These are phyloP conservation scores for Craspedostauros australis DNA, from an alignment of 108 stramenopile genomes.

Conservation along the genomic window DNA sequence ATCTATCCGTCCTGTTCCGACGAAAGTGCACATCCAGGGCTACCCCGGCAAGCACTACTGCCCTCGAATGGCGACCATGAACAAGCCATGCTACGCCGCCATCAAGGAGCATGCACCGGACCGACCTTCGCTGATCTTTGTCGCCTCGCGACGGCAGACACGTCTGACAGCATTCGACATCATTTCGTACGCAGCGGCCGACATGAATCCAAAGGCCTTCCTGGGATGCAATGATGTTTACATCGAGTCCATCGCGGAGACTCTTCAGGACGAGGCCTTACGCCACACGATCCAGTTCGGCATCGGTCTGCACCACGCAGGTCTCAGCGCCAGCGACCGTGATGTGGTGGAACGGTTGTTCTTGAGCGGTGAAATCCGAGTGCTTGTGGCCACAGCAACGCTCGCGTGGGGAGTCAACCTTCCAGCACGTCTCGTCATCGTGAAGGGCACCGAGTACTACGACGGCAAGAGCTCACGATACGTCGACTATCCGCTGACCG, in stretches of 20 bases:
- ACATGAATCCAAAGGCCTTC: constrained; percentile 71
- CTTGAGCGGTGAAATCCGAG: constrained; percentile 85
- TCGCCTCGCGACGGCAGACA: constrained; percentile 91
- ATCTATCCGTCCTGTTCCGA: constrained; percentile 93
- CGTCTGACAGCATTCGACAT: constrained; percentile 93
- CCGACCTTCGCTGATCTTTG: constrained; percentile 94
- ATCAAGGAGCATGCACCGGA: constrained; percentile 90
- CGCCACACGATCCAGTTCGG: constrained; percentile 94
- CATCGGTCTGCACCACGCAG: constrained; percentile 98
- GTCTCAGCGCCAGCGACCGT: constrained; percentile 62
- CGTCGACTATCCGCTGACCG: constrained; percentile 98
- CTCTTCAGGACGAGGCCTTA: constrained; percentile 82
- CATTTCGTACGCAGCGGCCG: constrained; percentile 80
- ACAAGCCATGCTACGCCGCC: constrained; percentile 97
- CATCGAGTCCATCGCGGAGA: constrained; percentile 57
- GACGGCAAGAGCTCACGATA: constrained; percentile 92
- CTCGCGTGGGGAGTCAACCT: constrained; percentile 91
- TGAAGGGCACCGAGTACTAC: constrained; percentile 98
- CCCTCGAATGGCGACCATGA: constrained; percentile 99
- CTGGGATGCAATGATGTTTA: constrained; percentile 68
- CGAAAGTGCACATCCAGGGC: constrained; percentile 92
- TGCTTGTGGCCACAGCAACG: constrained; percentile 84
- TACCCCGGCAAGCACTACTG: constrained; percentile 94
- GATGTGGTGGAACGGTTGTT: constrained; percentile 89
- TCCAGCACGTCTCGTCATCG: constrained; percentile 57